These are phyloP conservation scores for Cetraspora pellucida DNA, from an alignment of 192 early-diverging fungal species.

Conservation along the genomic window DNA sequence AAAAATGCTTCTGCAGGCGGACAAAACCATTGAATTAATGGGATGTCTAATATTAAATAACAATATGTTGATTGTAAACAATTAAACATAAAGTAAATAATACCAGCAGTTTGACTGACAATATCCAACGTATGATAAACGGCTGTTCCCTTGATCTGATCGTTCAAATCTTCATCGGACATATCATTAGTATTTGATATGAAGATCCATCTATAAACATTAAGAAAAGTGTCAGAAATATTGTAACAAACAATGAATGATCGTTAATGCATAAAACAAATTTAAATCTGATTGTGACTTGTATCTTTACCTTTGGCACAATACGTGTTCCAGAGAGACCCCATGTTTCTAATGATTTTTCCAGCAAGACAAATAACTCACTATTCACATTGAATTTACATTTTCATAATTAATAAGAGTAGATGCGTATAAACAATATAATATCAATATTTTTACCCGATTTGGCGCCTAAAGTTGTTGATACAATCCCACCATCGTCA, in stretches of 20 bases:
- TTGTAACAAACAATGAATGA: background rate
- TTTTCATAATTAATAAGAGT: background rate
- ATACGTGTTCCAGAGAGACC: background rate
- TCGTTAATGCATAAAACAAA: background rate
- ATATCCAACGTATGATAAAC: slow-evolving; percentile 10
- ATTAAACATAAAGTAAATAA: background rate
- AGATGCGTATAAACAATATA: background rate
- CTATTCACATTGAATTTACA: background rate
- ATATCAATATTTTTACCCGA: slow-evolving; percentile 16
- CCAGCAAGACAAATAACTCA: slow-evolving; percentile 6
- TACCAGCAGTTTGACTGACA: background rate
- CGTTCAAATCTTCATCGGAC: slow-evolving; percentile 16
- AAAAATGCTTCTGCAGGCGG: slow-evolving; percentile 6
- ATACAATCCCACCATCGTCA: background rate
- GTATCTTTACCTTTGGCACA: slow-evolving; percentile 9
- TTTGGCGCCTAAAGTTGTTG: slow-evolving; percentile 16
- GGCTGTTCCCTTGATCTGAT: background rate
- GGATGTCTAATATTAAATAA: background rate
- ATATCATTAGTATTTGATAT: slow-evolving; percentile 26
- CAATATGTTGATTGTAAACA: background rate
- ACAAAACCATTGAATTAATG: slow-evolving; percentile 22
- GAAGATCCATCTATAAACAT: background rate
- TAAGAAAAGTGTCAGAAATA: background rate
- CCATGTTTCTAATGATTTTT: slow-evolving; percentile 23
- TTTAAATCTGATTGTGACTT: too few species aligned